Percentiles rank a stretch among this genome's conserved stretches.
Evolutionary conservation across 305 asterid species (phyloP).

Genomic region (Fraxinus dipetala): DNA sequence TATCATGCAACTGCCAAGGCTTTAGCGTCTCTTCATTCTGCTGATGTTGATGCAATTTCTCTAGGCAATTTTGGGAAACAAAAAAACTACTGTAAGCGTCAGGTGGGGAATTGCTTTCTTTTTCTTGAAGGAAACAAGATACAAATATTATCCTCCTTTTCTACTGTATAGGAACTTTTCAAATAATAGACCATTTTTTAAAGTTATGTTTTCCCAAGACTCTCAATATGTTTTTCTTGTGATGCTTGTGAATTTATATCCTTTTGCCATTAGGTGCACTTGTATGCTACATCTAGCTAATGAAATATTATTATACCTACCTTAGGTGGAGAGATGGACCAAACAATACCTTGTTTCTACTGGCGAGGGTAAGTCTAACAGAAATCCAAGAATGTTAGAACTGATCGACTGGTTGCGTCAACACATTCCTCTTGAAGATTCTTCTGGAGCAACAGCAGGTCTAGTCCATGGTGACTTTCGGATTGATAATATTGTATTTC

Average conservation of each 20-base stretch:
- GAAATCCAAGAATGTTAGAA: conserved; percentile 84
- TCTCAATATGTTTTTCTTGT: not conserved
- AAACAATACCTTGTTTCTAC: conserved; percentile 81
- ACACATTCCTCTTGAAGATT: conserved; percentile 81
- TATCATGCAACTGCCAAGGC: conserved; percentile 78
- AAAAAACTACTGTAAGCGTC: conserved; percentile 75
- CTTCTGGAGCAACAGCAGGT: conserved; percentile 74
- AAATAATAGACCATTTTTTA: not conserved
- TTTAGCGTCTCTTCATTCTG: conserved; percentile 79
- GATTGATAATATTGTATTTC: conserved; percentile 90
- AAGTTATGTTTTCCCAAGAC: not conserved
- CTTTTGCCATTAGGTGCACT: not conserved
- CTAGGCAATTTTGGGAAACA: conserved; percentile 69
- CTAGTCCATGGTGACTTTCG: conserved; percentile 96
- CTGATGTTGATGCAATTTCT: conserved; percentile 74
- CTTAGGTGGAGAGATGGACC: conserved; percentile 93
- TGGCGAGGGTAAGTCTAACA: conserved; percentile 72
- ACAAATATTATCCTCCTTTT: not conserved
- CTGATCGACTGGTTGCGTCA: conserved; percentile 75
- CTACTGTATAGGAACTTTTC: not conserved
- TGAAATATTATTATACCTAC: conserved; percentile 16
- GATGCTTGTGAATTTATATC: not conserved
- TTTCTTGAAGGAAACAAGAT: not conserved
- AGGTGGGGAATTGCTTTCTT: conserved; percentile 42
- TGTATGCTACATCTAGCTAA: conserved; percentile 43